Conservation (phyloP, 1,284 basidiomycete species). For the Cronartium quercuum region DNA sequence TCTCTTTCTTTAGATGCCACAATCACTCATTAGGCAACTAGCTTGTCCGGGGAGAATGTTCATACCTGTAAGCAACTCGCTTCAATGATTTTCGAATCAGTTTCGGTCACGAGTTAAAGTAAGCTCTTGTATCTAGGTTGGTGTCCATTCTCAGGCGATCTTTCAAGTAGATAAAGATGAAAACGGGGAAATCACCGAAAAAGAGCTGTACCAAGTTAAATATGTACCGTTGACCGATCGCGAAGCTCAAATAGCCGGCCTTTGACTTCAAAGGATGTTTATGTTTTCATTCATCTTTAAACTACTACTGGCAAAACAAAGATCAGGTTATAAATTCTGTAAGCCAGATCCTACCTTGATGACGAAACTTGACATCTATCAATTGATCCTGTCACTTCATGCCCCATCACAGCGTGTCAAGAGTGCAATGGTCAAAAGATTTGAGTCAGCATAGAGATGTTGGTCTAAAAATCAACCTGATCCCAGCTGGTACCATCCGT, state of each 20-base stretch:
- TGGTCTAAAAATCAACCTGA: too few species aligned
- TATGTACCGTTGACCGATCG: conserved; percentile 25
- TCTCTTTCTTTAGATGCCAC: conserved; percentile 55
- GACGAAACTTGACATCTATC: too few species aligned
- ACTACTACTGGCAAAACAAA: too few species aligned
- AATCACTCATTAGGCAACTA: conserved; percentile 68
- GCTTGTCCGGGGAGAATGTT: conserved; percentile 83
- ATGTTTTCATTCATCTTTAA: too few species aligned
- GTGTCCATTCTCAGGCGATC: conserved; percentile 61
- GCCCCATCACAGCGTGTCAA: too few species aligned
- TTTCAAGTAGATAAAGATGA: conserved; percentile 66
- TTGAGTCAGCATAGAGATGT: too few species aligned
- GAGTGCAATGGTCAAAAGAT: too few species aligned
- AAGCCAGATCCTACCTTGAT: too few species aligned
- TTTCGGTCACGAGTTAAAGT: background rate
- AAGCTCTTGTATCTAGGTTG: conserved; percentile 3
- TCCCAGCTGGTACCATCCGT: too few species aligned
- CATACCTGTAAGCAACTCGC: conserved; percentile 70
- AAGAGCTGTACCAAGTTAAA: conserved; percentile 67
- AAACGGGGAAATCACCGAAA: conserved; percentile 62
- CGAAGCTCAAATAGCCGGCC: conserved; percentile 3
- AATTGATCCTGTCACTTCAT: too few species aligned
- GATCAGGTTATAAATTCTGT: too few species aligned
- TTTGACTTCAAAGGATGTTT: too few species aligned
- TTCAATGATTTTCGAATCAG: conserved; percentile 44